Base-by-base conservation (phyloP, 2,329 filamentous ascomycete genomes). In the Phoma sp. region DNA sequence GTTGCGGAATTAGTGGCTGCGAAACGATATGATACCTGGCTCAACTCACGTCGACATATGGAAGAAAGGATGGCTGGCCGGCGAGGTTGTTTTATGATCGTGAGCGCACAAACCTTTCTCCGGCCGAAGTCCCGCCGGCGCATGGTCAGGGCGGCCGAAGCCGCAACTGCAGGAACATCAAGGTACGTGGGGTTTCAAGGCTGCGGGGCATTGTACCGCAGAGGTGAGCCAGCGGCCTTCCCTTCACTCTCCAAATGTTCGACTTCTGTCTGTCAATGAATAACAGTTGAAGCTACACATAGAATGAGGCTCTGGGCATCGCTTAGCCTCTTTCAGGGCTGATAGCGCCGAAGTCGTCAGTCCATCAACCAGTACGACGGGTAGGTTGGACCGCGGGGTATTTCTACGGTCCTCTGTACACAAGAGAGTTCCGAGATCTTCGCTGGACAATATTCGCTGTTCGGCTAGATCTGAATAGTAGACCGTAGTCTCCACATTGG, bases 91-190 rank as follows among this genome's bases (percentile, higher is more conserved):
- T 11, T 32, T 40, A 18, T 30, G 32, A 14, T 7, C 25, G 3
- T 20, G 28, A 17, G 34, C 4, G 38, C 21, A 20, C 12, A 26
- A 29, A 14, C 15, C 21, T 55, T 21, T 39, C 30, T 25, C 36
- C 46, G 28, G 10, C 29, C 32, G 46, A 48, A 20, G 33, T 37
- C 17, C 15, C 17, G 21, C 38, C 46, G 55, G 23, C 7, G 37
- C 14, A 2, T 39, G 33, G 40, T 28, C 40, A 28, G 14, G 18
- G 43, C 26, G 21, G 45, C 33, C 52, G 47, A 55, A 50, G 52
- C 47, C 42, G 43, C 50, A 56, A 56, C 53, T 45, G 53, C 45
- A 59, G 57, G 56, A 56, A 56, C 45, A 56, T 42, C 34, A 30
- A 15, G 2, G 11, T 28, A 26, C 30, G 54, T 52, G 54, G 54